Evolutionary conservation across 2,329 filamentous ascomycete genomes (phyloP).

Genomic region (Juglanconis oblonga): DNA sequence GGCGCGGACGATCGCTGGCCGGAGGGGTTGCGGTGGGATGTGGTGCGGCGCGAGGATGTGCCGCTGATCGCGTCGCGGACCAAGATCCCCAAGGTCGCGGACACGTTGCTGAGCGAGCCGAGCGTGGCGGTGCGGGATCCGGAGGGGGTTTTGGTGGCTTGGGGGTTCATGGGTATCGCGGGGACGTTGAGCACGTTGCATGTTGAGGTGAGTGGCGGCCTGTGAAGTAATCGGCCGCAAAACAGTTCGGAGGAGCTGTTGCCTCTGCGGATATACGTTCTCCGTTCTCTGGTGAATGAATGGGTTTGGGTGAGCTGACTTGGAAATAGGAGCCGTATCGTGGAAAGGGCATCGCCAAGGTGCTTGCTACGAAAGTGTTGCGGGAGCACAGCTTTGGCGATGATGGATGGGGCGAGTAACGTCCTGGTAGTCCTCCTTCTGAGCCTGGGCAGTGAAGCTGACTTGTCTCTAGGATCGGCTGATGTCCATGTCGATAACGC

Average conservation of each 20-base stretch:
- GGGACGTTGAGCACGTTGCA: conserved; percentile 24
- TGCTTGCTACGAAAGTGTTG: conserved; percentile 57
- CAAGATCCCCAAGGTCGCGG: conserved; percentile 52
- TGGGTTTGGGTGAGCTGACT: not conserved
- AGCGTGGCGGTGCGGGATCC: conserved; percentile 44
- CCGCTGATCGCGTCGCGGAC: conserved; percentile 53
- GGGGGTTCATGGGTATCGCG: conserved; percentile 56
- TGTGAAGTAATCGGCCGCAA: no score
- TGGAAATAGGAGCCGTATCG: conserved; percentile 48
- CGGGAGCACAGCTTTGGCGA: conserved; percentile 46
- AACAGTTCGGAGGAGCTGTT: no score
- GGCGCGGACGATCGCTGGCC: conserved; percentile 31
- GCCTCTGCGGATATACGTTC: no score
- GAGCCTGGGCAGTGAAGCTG: not conserved
- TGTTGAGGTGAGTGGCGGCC: conserved; percentile 22
- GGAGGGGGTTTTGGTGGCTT: conserved; percentile 54
- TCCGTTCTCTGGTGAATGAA: no score
- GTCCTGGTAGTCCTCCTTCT: not conserved
- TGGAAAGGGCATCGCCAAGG: conserved; percentile 61
- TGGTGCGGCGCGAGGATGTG: conserved; percentile 50
- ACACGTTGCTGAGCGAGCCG: conserved; percentile 42
- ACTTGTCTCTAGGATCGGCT: conserved; percentile 40
- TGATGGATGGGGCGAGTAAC: conserved; percentile 44
- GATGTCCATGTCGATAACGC: conserved; percentile 62
- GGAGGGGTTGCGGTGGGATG: conserved; percentile 53